A percentile compares a stretch with the other conserved stretches of the same genome.
Evolutionary conservation across 148 eudicot genomes (phyloP).

Genomic region (Rhododendron vialii): DNA sequence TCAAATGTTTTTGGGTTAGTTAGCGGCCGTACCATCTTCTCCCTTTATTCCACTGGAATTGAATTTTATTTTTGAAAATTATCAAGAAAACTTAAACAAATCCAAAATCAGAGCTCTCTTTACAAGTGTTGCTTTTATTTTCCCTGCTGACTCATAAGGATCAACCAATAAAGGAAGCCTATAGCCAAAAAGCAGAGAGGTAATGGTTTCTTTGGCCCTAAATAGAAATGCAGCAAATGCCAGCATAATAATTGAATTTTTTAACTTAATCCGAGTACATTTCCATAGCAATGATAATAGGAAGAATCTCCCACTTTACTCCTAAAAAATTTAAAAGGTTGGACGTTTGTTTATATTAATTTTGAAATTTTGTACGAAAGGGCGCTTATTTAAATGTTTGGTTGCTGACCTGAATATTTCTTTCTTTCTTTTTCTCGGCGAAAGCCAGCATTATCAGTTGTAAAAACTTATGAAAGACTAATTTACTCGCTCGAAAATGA

Average conservation of each 20-base stretch:
- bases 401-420: neutral
- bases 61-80: neutral
- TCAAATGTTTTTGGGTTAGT: neutral
- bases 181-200: neutral
- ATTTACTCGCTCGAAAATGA: neutral
- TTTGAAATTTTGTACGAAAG: neutral
- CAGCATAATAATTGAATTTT: neutral
- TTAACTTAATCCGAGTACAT: neutral
- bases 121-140: neutral
- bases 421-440: too few relatives aligned
- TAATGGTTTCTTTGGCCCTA: neutral
- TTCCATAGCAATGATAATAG: neutral
- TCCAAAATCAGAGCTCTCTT: neutral
- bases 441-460: too few relatives aligned
- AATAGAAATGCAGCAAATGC: neutral
- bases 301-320: neutral
- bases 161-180: neutral
- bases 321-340: neutral
- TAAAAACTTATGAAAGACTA: neutral
- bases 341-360: neutral
- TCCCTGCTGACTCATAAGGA: neutral
- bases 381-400: neutral
- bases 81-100: neutral
- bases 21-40: neutral
- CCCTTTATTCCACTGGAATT: neutral